These are phyloP conservation scores for Fusarium sp. DNA, from an alignment of 2,329 filamentous ascomycete species.

Conservation along the genomic window DNA sequence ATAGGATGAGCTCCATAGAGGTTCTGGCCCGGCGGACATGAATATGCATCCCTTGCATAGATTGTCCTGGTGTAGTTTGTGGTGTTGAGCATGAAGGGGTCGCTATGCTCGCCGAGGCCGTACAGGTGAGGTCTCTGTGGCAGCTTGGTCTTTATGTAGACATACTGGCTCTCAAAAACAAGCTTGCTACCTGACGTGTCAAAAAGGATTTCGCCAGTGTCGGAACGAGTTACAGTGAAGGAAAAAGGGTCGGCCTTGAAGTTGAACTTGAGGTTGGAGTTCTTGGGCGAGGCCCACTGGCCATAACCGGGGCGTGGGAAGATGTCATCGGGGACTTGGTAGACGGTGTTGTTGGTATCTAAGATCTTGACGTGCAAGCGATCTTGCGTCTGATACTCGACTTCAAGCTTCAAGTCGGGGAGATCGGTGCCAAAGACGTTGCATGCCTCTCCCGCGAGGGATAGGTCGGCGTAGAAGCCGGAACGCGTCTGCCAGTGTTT, in stretches of 20 bases:
- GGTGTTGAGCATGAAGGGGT: constrained; percentile 74
- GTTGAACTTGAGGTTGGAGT: constrained; percentile 60
- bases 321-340: constrained; percentile 77
- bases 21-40: constrained; percentile 74
- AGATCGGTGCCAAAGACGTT: constrained; percentile 84
- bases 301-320: constrained; percentile 63
- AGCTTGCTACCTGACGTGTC: constrained; percentile 74
- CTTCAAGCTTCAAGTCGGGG: constrained; percentile 70
- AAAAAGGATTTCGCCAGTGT: constrained; percentile 67
- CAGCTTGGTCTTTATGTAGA: constrained; percentile 76
- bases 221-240: constrained; percentile 65
- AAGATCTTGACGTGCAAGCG: constrained; percentile 77
- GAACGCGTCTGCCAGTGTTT: constrained; percentile 64
- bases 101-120: constrained; percentile 81
- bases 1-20: constrained; percentile 79
- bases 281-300: constrained; percentile 34
- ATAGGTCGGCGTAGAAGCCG: constrained; percentile 75
- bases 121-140: constrained; percentile 78
- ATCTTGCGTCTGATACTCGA: constrained; percentile 61
- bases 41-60: constrained; percentile 67
- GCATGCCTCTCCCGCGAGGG: constrained; percentile 75
- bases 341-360: constrained; percentile 75
- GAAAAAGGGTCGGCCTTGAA: constrained; percentile 68
- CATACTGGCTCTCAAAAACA: constrained; percentile 82
- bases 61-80: constrained; percentile 71